These are phyloP conservation scores for Fusarium nygamai DNA, from an alignment of 2,329 filamentous ascomycete species.

Conservation along the genomic window DNA sequence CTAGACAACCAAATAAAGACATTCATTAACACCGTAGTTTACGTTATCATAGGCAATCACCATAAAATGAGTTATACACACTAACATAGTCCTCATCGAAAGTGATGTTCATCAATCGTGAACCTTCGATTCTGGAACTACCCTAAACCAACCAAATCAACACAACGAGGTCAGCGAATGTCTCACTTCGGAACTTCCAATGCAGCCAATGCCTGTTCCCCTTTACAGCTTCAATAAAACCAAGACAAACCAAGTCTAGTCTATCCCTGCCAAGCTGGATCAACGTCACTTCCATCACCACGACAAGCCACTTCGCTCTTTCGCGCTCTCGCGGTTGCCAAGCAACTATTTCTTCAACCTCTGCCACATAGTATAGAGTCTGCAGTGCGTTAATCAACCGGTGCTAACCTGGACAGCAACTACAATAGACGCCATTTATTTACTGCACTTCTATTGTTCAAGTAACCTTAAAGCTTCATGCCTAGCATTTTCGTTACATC, in stretches of 20 bases:
- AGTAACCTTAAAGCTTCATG: not conserved
- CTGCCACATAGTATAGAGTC: not conserved
- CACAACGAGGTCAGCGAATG: not conserved
- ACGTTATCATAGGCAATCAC: not conserved
- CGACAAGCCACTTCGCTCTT: not conserved
- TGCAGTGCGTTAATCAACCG: not conserved
- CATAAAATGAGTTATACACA: no score
- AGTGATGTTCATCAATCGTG: not conserved
- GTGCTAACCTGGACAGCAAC: not conserved
- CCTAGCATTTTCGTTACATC: conserved; percentile 9
- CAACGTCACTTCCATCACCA: not conserved
- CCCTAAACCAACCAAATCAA: conserved; percentile 2
- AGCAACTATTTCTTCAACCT: not conserved
- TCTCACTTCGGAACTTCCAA: not conserved
- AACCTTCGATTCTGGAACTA: not conserved
- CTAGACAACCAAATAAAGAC: not conserved
- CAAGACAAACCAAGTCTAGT: not conserved
- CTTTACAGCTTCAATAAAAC: not conserved
- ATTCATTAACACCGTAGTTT: not conserved
- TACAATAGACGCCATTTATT: not conserved
- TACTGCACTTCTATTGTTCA: not conserved
- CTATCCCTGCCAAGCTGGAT: not conserved
- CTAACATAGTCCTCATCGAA: not conserved
- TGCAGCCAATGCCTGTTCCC: not conserved
- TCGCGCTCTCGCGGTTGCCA: not conserved